Percentiles rank a stretch among this genome's conserved stretches.
Conservation (phyloP, 2,329 filamentous ascomycete species). For the Lachnellula suecica region DNA sequence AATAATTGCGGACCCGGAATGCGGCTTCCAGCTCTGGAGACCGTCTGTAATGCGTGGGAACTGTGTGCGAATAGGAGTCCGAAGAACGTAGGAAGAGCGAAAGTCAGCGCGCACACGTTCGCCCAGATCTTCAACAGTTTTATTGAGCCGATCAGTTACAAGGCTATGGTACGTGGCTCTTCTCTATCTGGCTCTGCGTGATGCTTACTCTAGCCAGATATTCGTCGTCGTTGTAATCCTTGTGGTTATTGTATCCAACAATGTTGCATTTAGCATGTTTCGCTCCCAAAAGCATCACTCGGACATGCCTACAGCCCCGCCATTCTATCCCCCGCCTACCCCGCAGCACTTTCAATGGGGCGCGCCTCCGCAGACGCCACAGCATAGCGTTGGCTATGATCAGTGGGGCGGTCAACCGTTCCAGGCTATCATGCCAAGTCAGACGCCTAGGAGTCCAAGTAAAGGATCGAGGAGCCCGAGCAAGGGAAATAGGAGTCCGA, state of each 20-base stretch:
- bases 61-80: constrained; percentile 86
- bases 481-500: constrained; percentile 26
- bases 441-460: constrained; percentile 30
- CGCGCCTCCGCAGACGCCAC: constrained; percentile 28
- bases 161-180: constrained; percentile 60
- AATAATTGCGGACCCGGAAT: constrained; percentile 72
- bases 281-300: constrained; percentile 24
- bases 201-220: constrained; percentile 35
- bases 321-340: constrained; percentile 23
- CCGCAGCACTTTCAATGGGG: constrained; percentile 28
- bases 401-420: constrained; percentile 19
- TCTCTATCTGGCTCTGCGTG: background rate
- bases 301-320: constrained; percentile 32
- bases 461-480: constrained; percentile 25
- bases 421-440: constrained; percentile 29
- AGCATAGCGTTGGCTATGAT: constrained; percentile 22
- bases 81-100: constrained; percentile 72
- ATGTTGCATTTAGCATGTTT: constrained; percentile 43
- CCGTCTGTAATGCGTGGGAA: constrained; percentile 77
- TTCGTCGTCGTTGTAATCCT: constrained; percentile 52
- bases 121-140: constrained; percentile 94
- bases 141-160: constrained; percentile 85
- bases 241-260: constrained; percentile 49
- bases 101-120: constrained; percentile 82
- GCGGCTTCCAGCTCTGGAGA: constrained; percentile 70